Evolutionary conservation across 2,329 filamentous ascomycete genomes (phyloP), one percentile per base, ranked within the genome.

Genomic region (Colletotrichum scovillei): DNA sequence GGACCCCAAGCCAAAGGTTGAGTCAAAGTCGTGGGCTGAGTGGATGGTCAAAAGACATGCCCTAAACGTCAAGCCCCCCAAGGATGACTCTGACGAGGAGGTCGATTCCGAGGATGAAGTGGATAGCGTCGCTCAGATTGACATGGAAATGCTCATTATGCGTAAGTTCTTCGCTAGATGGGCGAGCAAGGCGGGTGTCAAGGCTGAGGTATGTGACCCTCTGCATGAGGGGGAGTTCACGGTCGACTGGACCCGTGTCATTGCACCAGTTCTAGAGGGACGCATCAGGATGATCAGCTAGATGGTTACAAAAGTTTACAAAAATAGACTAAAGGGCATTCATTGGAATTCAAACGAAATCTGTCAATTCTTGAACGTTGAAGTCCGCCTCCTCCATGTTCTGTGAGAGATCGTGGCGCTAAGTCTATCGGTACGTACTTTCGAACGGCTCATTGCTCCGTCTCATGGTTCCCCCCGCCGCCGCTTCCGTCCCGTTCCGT

Each of bases 171-270:
- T 92, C 78, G 84, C 87, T 24, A 94, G 93, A 77, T 97, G 95
- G 95, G 92, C 92, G 78, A 86, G 89, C 26, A 82, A 91, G 72
- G 91, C 93, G 0, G 91, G 91, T 0, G 84, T 97, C 24, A 86
- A 91, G 72, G 86, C 85, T 64, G 78, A 81, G 63, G 79, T 85
- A 12, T 88, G 85, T 53, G 88, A 89, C 72, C 87, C 88, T 19
- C 87, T 94, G 72, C 86, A 88, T 70, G 86, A 91, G 63, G 88
- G 85, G 0, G 91, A 91, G 73, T 86, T 86, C 57, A 88, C 91
- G 63, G 91, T 93, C 38, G 88, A 92, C 75, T 97, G 95, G 94
- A 96, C 94, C 9, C 90, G 89, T 74, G 92, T 94, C 1, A 95
- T 97, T 80, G 90, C 92, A 68, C 95, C 95, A 0, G 88, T 89